phyloP scores from a whole-genome alignment of 257 asterid genomes.

The Solanum tacnaense region DNA sequence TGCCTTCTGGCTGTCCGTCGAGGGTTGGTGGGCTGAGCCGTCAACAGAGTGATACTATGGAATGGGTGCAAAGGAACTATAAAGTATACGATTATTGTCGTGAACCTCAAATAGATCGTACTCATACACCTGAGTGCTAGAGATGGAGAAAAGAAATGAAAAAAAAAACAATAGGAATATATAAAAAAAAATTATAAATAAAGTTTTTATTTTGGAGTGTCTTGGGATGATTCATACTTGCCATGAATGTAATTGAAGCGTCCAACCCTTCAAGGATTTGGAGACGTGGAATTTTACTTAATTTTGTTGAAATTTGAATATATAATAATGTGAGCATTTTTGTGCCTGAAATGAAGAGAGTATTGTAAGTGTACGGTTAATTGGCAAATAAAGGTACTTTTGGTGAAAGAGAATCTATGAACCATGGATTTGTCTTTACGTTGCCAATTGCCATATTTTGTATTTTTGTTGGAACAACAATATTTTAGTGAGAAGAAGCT shows the following conservation, averaged over 20 bases:
- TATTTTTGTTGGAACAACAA: not conserved
- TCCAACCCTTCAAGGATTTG: not conserved
- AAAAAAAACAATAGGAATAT: not conserved
- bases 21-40: conserved; percentile 48
- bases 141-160: not conserved
- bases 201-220: not conserved
- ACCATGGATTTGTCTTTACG: not conserved
- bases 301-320: not conserved
- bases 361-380: not conserved
- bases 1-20: conserved; percentile 53
- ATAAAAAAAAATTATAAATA: not conserved
- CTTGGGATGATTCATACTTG: not conserved
- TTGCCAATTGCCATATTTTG: not conserved
- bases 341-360: not conserved
- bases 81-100: conserved; percentile 62
- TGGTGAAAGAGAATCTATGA: not conserved
- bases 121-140: conserved; percentile 72
- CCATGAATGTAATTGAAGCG: not conserved
- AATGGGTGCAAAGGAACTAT: conserved; percentile 57
- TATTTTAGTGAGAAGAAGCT: not conserved
- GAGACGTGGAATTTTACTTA: not conserved
- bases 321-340: not conserved
- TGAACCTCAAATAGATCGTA: conserved; percentile 65
- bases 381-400: not conserved
- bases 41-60: conserved; percentile 46